Evolutionary conservation across 148 eudicot species (phyloP).

Genomic region (Gaultheria prostrata): DNA sequence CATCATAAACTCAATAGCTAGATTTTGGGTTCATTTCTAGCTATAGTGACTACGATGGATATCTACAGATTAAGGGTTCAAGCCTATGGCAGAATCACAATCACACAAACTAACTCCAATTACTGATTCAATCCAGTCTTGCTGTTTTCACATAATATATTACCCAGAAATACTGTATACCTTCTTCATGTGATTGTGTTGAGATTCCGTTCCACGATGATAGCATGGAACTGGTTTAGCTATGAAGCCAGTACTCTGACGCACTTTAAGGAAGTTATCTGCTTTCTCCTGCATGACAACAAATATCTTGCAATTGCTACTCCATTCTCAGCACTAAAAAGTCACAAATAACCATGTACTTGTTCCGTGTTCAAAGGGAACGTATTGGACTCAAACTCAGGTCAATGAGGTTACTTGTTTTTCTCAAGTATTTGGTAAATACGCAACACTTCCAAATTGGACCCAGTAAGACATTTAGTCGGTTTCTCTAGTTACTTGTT

Average conservation of each 20-base stretch:
- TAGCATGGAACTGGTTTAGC: slow-evolving; percentile 14
- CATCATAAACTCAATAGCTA: neutral
- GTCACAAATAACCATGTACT: too few relatives aligned
- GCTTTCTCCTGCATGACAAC: slow-evolving; percentile 26
- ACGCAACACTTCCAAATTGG: neutral
- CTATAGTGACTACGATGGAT: neutral
- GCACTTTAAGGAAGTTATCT: slow-evolving; percentile 17
- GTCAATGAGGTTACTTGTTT: neutral
- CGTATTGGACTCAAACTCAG: neutral
- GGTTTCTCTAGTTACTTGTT: neutral
- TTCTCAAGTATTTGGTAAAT: neutral
- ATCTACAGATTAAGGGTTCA: neutral
- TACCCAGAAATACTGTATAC: slow-evolving; percentile 7
- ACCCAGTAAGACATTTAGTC: neutral
- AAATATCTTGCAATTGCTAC: neutral
- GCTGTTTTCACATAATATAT: neutral
- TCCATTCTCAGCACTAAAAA: neutral
- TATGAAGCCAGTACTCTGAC: slow-evolving; percentile 14
- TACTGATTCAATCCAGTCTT: neutral
- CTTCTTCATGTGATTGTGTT: slow-evolving; percentile 25
- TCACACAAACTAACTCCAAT: neutral
- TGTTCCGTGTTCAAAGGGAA: neutral
- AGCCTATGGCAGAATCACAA: neutral
- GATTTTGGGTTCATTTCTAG: neutral
- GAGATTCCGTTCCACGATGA: slow-evolving; percentile 12